Evolutionary conservation across 2,329 filamentous ascomycete species (phyloP).

Genomic region (Trichoderma harzianum): DNA sequence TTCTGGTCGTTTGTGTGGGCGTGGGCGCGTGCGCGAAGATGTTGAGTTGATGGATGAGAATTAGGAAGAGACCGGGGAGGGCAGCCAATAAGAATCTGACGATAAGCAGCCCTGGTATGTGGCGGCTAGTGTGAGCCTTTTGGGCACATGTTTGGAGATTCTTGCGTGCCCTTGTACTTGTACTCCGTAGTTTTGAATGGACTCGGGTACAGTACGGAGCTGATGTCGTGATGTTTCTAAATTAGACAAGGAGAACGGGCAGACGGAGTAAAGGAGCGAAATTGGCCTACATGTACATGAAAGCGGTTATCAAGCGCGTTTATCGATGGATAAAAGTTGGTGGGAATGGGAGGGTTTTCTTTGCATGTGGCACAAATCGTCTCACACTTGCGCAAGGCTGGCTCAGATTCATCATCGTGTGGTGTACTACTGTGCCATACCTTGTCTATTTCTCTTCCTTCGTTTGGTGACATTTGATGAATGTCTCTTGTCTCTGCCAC

Average conservation of each 20-base stretch:
- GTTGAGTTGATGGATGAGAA: not conserved
- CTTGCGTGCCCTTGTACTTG: not conserved
- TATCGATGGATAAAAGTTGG: not conserved
- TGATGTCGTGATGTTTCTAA: not conserved
- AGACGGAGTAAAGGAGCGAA: not conserved
- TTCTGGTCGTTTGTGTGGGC: not conserved
- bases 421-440: not conserved
- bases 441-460: not conserved
- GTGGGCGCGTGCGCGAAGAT: not conserved
- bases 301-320: not conserved
- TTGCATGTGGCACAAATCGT: constrained; percentile 7
- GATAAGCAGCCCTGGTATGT: constrained; percentile 13
- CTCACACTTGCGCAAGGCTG: not conserved
- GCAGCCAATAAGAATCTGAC: constrained; percentile 7
- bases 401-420: not conserved
- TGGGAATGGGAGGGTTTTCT: not conserved
- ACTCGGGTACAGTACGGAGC: not conserved
- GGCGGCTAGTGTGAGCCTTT: constrained; percentile 15
- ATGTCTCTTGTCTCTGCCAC: not conserved
- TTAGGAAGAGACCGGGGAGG: not conserved
- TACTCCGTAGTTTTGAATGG: not conserved
- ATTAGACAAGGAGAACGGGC: not conserved
- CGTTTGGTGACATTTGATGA: not conserved
- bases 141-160: not conserved
- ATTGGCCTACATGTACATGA: not conserved